Conservation (phyloP, 495 filamentous ascomycete genomes). For the Annulohypoxylon stygium region DNA sequence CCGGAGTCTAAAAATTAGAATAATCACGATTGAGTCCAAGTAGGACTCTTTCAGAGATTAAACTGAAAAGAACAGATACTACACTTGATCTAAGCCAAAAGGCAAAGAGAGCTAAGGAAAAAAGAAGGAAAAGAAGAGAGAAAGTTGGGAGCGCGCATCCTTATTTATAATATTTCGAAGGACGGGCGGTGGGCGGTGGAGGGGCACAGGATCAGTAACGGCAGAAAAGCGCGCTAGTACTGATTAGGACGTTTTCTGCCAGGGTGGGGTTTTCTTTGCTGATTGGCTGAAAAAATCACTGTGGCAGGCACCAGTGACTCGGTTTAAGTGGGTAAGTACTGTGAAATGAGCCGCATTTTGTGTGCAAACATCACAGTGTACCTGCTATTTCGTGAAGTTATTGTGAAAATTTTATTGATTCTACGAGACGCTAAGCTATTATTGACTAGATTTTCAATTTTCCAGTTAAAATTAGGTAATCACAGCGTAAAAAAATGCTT, state of each 20-base stretch:
- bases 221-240: neutral
- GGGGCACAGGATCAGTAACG: constrained; percentile 2
- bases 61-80: constrained; percentile 99
- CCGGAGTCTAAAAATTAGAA: constrained; percentile 78
- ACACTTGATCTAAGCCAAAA: constrained; percentile 98
- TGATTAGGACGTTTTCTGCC: neutral
- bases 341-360: neutral
- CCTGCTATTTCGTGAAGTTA: neutral
- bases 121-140: constrained; percentile 49
- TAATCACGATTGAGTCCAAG: constrained; percentile 83
- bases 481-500: neutral
- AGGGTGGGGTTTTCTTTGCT: neutral
- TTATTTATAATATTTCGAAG: constrained; percentile 15
- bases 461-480: no score
- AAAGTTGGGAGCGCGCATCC: neutral
- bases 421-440: neutral
- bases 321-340: neutral
- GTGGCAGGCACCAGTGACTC: neutral
- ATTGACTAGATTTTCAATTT: no score
- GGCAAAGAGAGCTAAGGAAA: constrained; percentile 67
- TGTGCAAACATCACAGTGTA: neutral
- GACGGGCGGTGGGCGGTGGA: neutral
- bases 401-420: neutral
- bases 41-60: constrained; percentile 80
- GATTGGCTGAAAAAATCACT: neutral